Base-by-base conservation (phyloP, 345 rosid species). In the Rhodomyrtus tomentosa region DNA sequence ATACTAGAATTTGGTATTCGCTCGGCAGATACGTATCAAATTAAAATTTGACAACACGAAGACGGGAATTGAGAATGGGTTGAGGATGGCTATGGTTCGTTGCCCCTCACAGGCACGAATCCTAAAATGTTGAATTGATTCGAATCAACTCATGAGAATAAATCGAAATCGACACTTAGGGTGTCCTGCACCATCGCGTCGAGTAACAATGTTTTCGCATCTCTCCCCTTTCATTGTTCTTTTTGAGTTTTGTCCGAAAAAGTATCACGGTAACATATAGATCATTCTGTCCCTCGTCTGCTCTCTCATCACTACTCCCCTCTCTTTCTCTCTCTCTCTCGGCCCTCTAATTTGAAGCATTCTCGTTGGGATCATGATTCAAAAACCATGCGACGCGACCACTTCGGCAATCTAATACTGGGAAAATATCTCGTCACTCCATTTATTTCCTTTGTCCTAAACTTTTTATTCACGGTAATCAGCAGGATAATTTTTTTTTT, bases 91-190 rank as follows among this genome's bases (percentile, higher is more conserved):
- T 15, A 29, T 27, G 10, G 73, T 59, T 59, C 14, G 5, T 29
- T 6, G 40, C 38, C 27, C 40, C 7, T 27, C 10, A 27, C 4
- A 0, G 2, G 5, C 29, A 6, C 15, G 1, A 3, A 7, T 10
- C 5, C 21, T 6, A 2, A 38, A 29, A 59, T 27, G 14, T 29
- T 3, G 0, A 0, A 13, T 59, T 10, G 29, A 15, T 27, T 27
- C 1, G 8, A 59, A 59, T 59, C 21, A 15, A 29, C 27, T 59
- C 73, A 15, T 12, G 18, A 59, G 40, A 59, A 59, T 29, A 27
- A 1, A 59, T 59, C n/a, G 16, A 29, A 14, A 59, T 29, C 0
- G 10, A 1, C 16, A 29, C 8, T 6, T 6, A 27, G 21, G 40
- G 1, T 59, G 14, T 59, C 21, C 29, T 3, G 5, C 36, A 59